phyloP scores from a whole-genome alignment of 306 rosid genomes.

The Corylus heterophylla region DNA sequence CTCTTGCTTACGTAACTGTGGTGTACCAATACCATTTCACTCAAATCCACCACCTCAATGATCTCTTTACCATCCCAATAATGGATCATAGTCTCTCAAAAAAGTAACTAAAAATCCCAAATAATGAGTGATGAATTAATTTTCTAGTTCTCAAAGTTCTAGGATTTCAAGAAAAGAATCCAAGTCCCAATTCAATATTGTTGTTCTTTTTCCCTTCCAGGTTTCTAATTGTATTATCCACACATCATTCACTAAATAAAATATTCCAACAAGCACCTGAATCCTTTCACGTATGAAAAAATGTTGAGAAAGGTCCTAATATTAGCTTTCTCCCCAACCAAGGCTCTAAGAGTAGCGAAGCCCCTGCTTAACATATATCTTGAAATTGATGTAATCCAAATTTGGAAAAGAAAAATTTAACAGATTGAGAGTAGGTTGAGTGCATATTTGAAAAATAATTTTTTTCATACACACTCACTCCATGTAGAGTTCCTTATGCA shows the following conservation, averaged over 20 bases:
- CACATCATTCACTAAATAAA: background rate
- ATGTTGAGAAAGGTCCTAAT: background rate
- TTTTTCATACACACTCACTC: background rate
- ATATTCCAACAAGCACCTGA: background rate
- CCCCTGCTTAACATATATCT: background rate
- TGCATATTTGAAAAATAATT: background rate
- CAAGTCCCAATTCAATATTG: background rate
- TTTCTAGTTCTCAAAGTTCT: background rate
- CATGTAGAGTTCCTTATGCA: background rate
- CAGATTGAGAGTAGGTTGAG: background rate
- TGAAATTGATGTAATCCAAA: background rate
- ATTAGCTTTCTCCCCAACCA: background rate
- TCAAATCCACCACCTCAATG: background rate
- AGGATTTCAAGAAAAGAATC: background rate
- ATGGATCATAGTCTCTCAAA: background rate
- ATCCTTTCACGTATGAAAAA: background rate
- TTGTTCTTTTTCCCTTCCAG: background rate
- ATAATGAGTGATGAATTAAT: background rate
- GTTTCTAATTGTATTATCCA: background rate
- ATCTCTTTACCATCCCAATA: background rate
- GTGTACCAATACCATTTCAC: background rate
- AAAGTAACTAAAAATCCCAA: background rate
- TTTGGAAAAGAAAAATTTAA: background rate
- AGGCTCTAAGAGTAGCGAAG: background rate
- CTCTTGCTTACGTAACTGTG: background rate